Evolutionary conservation across 108 stramenopile species (phyloP).

Genomic region (Epithemia pelagica): DNA sequence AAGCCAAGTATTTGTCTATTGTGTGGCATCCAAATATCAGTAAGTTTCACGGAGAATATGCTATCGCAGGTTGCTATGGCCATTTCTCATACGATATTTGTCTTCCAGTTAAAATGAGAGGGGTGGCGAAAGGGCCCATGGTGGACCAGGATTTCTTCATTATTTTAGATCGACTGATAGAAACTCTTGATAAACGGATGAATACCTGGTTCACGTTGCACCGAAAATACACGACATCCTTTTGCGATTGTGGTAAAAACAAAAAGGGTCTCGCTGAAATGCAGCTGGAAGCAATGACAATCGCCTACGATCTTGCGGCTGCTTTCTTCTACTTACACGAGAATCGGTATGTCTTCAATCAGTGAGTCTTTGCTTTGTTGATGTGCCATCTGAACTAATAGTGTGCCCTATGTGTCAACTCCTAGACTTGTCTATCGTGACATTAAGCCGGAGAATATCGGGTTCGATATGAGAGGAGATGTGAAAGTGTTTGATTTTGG

Average conservation of each 20-base stretch:
- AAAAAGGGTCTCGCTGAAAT: constrained; percentile 15
- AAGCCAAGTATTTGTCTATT: constrained; percentile 50
- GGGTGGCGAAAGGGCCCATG: constrained; percentile 13
- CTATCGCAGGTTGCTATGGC: constrained; percentile 14
- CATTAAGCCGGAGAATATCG: constrained; percentile 44
- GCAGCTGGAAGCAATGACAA: constrained; percentile 40
- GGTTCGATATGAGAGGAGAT: constrained; percentile 42
- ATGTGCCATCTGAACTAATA: background rate
- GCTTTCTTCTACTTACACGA: constrained; percentile 63
- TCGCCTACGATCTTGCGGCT: constrained; percentile 55
- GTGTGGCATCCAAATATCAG: constrained; percentile 55
- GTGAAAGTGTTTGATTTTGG: constrained; percentile 54
- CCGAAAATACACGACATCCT: constrained; percentile 21
- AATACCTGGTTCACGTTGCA: constrained; percentile 27
- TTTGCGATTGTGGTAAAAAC: constrained; percentile 8
- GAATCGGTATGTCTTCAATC: constrained; percentile 12
- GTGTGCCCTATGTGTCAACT: background rate
- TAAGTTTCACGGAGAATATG: constrained; percentile 32
- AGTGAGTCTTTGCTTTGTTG: background rate
- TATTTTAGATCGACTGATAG: constrained; percentile 65
- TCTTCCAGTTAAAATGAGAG: constrained; percentile 38
- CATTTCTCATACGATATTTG: too few relatives aligned
- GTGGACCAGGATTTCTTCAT: constrained; percentile 28
- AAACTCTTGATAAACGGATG: constrained; percentile 57
- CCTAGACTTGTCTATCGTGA: constrained; percentile 34